Evolutionary conservation across 257 asterid species (phyloP).

Genomic region (Przewalskia tangutica): DNA sequence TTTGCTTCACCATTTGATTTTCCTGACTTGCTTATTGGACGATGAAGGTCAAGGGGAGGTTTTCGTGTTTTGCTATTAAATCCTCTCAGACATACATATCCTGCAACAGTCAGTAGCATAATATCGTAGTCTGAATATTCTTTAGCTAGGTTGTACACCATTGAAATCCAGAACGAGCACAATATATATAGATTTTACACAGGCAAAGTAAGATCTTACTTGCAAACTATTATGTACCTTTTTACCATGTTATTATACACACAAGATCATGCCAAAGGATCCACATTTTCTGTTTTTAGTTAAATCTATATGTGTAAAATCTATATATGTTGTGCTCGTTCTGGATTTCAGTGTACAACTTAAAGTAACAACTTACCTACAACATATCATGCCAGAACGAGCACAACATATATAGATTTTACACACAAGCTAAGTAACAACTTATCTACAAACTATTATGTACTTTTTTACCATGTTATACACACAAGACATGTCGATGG

Average conservation of each 20-base stretch:
- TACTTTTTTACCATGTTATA: not conserved
- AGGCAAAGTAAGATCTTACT: not conserved
- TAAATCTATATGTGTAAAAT: not conserved
- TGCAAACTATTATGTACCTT: no score
- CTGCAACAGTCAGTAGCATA: slow-evolving; percentile 2
- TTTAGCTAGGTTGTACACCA: no score
- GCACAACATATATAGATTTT: no score
- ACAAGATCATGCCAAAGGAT: not conserved
- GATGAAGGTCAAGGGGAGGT: slow-evolving; percentile 16
- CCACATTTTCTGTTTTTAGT: not conserved
- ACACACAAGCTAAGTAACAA: no score
- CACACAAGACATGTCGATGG: not conserved
- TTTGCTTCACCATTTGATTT: not conserved
- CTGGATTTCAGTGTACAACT: no score
- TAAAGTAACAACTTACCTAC: no score
- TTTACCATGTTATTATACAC: not conserved
- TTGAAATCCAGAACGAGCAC: not conserved
- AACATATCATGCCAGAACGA: no score
- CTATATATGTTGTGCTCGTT: no score
- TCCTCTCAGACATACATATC: slow-evolving; percentile 22
- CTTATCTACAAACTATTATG: no score
- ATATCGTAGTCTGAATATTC: not conserved
- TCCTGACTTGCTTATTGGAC: not conserved
- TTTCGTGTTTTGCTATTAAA: slow-evolving; percentile 16
- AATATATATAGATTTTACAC: not conserved